Evolutionary conservation across 2,329 filamentous ascomycete genomes (phyloP).

Genomic region (Saccharata proteae): DNA sequence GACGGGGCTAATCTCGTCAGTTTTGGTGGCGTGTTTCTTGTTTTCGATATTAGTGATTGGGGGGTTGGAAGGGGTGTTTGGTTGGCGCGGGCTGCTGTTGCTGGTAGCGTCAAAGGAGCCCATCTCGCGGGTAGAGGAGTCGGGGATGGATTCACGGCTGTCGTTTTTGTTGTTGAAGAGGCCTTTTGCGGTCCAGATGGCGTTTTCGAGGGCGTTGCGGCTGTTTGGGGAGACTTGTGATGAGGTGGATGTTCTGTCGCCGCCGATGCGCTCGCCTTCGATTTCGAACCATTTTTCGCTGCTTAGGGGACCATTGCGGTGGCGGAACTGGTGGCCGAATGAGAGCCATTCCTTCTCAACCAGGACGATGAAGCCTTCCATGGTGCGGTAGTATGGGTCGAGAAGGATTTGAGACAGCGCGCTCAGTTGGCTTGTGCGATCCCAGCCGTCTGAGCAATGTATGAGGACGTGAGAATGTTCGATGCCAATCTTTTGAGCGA

Average conservation of each 20-base stretch:
- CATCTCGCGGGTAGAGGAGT: constrained; percentile 47
- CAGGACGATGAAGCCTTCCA: constrained; percentile 88
- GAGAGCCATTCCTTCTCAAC: constrained; percentile 97
- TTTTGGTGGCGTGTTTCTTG: constrained; percentile 55
- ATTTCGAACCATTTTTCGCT: constrained; percentile 90
- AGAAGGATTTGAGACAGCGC: constrained; percentile 85
- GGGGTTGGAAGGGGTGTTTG: constrained; percentile 20
- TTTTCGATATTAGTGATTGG: constrained; percentile 32
- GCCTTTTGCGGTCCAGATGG: constrained; percentile 70
- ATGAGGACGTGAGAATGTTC: constrained; percentile 92
- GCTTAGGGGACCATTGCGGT: constrained; percentile 76
- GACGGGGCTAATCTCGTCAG: constrained; percentile 88
- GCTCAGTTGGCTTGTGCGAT: constrained; percentile 88
- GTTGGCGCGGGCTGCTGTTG: constrained; percentile 17
- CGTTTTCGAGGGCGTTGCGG: constrained; percentile 55
- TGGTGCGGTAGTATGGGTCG: constrained; percentile 86
- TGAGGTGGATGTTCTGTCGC: constrained; percentile 22
- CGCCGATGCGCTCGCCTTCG: constrained; percentile 65
- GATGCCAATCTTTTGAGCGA: constrained; percentile 78
- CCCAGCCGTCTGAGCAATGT: constrained; percentile 97
- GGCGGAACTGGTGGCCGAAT: constrained; percentile 94
- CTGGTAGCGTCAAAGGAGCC: constrained; percentile 4
- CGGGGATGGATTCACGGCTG: constrained; percentile 50
- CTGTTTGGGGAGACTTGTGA: no score
- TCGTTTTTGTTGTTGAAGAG: constrained; percentile 75